These are phyloP conservation scores for Trypanosomatidae sp. DNA, from an alignment of 208 protist species.

Conservation along the genomic window DNA sequence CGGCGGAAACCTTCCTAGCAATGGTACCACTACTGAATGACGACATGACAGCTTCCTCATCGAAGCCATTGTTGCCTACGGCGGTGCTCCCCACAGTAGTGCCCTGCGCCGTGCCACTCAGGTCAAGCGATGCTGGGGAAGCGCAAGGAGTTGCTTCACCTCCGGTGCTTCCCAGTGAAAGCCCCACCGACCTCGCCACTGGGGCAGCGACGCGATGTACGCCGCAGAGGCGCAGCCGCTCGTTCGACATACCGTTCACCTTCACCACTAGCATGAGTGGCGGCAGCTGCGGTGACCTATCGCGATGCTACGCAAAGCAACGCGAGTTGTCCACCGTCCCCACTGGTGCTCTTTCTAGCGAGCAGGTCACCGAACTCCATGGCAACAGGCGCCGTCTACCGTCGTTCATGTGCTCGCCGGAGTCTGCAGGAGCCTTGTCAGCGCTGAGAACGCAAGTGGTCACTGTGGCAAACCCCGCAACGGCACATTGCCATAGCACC, in stretches of 20 bases:
- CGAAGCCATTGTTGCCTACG: slow-evolving; percentile 2
- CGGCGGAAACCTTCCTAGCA: background rate
- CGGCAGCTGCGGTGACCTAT: slow-evolving; percentile 8
- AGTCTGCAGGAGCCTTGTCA: slow-evolving; percentile 8
- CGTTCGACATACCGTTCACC: slow-evolving; percentile 5
- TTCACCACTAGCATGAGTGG: background rate
- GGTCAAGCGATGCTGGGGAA: background rate
- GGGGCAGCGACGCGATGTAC: background rate
- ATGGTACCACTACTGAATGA: background rate
- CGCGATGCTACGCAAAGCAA: slow-evolving; percentile 1
- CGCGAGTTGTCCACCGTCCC: background rate
- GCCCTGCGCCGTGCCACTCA: background rate
- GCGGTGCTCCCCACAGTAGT: background rate
- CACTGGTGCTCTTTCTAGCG: slow-evolving; percentile 3
- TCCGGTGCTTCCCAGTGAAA: background rate
- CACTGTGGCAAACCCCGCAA: background rate
- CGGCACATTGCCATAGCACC: background rate
- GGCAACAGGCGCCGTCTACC: background rate
- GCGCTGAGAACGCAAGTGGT: slow-evolving; percentile 1
- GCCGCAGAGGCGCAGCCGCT: slow-evolving; percentile 7
- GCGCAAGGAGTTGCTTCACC: background rate
- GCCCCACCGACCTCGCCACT: background rate
- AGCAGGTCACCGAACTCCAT: background rate
- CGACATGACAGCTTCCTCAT: background rate
- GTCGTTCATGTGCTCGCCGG: background rate